These are phyloP conservation scores for Colletotrichum sp. DNA, from an alignment of 2,329 filamentous ascomycete species.

Conservation along the genomic window DNA sequence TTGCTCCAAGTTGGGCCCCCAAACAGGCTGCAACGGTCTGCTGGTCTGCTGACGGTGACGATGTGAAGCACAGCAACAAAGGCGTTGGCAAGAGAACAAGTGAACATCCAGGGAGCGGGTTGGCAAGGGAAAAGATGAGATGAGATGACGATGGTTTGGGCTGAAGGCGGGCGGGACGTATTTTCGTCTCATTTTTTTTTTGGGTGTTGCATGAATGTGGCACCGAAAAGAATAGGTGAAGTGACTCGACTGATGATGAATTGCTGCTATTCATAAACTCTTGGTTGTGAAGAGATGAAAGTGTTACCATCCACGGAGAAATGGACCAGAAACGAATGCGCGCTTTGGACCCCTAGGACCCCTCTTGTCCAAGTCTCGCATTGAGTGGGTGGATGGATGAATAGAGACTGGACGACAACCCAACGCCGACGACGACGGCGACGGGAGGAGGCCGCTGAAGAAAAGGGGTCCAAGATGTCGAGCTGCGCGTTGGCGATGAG, in stretches of 20 bases:
- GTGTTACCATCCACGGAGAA: background rate
- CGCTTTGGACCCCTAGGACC: background rate
- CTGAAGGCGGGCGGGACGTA: background rate
- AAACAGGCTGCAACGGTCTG: background rate
- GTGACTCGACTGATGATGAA: background rate
- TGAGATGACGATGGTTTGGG: slow-evolving; percentile 10
- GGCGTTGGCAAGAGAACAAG: background rate
- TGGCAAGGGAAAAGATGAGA: background rate
- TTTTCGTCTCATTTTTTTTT: slow-evolving; percentile 4
- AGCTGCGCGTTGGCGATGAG: background rate
- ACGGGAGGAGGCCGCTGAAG: background rate
- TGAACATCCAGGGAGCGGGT: background rate
- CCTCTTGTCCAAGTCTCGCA: background rate
- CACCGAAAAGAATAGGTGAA: background rate
- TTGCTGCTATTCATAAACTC: background rate
- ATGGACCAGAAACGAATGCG: background rate
- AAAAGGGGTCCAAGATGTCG: background rate
- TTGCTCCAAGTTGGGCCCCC: background rate
- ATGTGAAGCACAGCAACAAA: background rate
- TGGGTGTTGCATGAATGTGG: background rate
- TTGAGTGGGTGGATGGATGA: background rate
- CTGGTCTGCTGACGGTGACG: background rate
- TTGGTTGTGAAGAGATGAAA: background rate
- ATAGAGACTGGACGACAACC: background rate
- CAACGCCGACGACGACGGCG: background rate